phyloP scores from a whole-genome alignment of 2,329 filamentous ascomycete genomes.

The Aplosporella prunicola region DNA sequence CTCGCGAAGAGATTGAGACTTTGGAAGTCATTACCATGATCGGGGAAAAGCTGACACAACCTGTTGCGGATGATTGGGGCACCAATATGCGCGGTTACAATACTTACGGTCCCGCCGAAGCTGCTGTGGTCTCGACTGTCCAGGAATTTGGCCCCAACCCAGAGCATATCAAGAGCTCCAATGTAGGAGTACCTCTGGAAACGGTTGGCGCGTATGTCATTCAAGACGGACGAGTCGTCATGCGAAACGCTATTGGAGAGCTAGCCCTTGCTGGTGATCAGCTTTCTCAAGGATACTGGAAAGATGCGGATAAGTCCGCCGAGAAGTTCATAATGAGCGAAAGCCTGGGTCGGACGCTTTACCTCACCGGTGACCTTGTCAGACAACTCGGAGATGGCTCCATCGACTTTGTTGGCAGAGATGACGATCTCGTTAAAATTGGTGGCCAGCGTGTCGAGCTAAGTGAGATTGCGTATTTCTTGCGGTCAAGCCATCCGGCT shows the following conservation, averaged over 20 bases:
- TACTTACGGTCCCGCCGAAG: constrained; percentile 33
- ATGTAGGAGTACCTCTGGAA: constrained; percentile 25
- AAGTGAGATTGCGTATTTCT: constrained; percentile 12
- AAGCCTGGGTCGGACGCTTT: constrained; percentile 6
- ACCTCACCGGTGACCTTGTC: constrained; percentile 14
- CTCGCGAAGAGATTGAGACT: constrained; percentile 13
- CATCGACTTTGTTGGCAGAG: constrained; percentile 14
- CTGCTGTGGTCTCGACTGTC: constrained; percentile 23
- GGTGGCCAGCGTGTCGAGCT: constrained; percentile 12
- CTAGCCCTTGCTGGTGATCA: constrained; percentile 28
- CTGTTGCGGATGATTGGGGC: constrained; percentile 23
- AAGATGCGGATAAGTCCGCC: constrained; percentile 21
- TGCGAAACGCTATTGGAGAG: constrained; percentile 24
- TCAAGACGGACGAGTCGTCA: constrained; percentile 14
- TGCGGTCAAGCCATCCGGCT: constrained; percentile 1
- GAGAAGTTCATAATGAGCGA: constrained; percentile 24
- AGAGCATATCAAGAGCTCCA: constrained; percentile 17
- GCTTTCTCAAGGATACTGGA: constrained; percentile 26
- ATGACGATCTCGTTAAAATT: constrained; percentile 14
- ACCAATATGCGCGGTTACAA: constrained; percentile 28
- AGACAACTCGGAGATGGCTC: constrained; percentile 11
- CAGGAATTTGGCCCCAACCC: constrained; percentile 16
- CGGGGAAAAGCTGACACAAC: constrained; percentile 14
- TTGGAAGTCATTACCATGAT: constrained; percentile 13
- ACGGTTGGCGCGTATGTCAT: constrained; percentile 12